Base-by-base conservation (phyloP, 2,329 filamentous ascomycete species). In the Penicillium sp. region DNA sequence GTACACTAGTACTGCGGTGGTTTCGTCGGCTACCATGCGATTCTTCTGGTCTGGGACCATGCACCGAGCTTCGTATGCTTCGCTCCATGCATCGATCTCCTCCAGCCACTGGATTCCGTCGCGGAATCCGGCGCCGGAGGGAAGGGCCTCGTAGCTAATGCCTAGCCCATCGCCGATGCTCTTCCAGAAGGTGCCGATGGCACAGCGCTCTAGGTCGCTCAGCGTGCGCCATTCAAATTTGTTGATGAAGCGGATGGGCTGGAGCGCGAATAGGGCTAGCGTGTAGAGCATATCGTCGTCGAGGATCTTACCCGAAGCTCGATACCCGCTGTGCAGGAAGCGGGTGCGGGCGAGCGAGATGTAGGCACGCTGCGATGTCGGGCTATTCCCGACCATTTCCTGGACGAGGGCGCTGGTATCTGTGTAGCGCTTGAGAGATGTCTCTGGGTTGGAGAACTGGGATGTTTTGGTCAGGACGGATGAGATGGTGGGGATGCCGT, bases 111-210 rank as follows among this genome's bases (percentile, higher is more conserved):
- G 64, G 13, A 76, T 50, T 1, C 75, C 73, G 47, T 76, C 71
- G 3, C 57, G 54, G 48, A 70, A 76, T 0, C 67, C 69, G 0
- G 48, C 45, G 1, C 47, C 51, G 1, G 67, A 71, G 0, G 67
- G 67, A n/a, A 79, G 60, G 1, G 45, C 54, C 2, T 63, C 60
- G 32, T 68, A 76, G 2, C 64, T 62, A 38, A 88, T 83, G 0
- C 70, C 73, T 76, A 88, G 82, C 35, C 76, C 75, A 50, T 86
- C 79, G 10, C 83, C 84, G 11, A 85, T 64, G 35, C 71, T 71
- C 60, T 84, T 84, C 83, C 82, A 88, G 52, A 84, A 78, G 0
- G 76, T 79, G 11, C 76, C 79, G 18, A 82, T 61, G 0, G 82
- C 83, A 44, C 80, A 84, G 7, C 69, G 59, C 60, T 89, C 85